Percentiles rank a stretch among this genome's conserved stretches.
phyloP scores from a whole-genome alignment of 352 stramenopile species.

The Phytophthora megakarya region DNA sequence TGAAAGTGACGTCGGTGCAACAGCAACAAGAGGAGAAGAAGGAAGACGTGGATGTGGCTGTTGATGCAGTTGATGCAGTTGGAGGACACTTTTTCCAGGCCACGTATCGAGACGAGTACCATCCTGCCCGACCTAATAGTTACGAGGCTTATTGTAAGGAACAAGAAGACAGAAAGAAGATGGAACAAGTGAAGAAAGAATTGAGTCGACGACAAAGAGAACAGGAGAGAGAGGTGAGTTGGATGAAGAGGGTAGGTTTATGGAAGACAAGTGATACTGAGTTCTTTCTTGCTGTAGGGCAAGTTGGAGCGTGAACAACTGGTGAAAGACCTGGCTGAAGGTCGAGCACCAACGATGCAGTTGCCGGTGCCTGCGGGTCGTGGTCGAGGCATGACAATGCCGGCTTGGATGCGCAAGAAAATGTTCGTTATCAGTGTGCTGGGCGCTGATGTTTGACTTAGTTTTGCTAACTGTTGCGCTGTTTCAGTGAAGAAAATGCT shows the following conservation, averaged over 20 bases:
- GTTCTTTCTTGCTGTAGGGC: slow-evolving; percentile 35
- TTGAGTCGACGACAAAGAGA: slow-evolving; percentile 77
- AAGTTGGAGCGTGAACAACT: slow-evolving; percentile 75
- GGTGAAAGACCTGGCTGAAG: slow-evolving; percentile 70
- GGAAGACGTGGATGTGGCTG: slow-evolving; percentile 23
- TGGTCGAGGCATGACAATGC: slow-evolving; percentile 90
- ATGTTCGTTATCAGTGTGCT: slow-evolving; percentile 53
- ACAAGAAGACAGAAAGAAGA: slow-evolving; percentile 68
- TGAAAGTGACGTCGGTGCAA: slow-evolving; percentile 37
- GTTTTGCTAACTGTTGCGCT: slow-evolving; percentile 17
- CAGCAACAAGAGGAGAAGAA: slow-evolving; percentile 13
- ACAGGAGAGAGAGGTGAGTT: slow-evolving; percentile 67
- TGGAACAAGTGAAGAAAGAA: slow-evolving; percentile 83
- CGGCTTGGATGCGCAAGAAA: slow-evolving; percentile 93
- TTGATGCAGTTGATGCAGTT: slow-evolving; percentile 12
- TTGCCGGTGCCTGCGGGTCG: slow-evolving; percentile 62
- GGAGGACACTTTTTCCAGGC: slow-evolving; percentile 69
- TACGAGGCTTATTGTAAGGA: slow-evolving; percentile 90
- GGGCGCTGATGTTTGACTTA: not conserved
- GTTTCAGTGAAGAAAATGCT: slow-evolving; percentile 66
- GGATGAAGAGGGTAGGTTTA: not conserved
- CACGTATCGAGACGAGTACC: slow-evolving; percentile 86
- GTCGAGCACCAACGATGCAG: slow-evolving; percentile 57
- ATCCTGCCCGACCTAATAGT: slow-evolving; percentile 87
- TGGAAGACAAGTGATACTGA: not conserved